Conservation (phyloP, 192 early-diverging fungal species). For the Coemansia asiatica region DNA sequence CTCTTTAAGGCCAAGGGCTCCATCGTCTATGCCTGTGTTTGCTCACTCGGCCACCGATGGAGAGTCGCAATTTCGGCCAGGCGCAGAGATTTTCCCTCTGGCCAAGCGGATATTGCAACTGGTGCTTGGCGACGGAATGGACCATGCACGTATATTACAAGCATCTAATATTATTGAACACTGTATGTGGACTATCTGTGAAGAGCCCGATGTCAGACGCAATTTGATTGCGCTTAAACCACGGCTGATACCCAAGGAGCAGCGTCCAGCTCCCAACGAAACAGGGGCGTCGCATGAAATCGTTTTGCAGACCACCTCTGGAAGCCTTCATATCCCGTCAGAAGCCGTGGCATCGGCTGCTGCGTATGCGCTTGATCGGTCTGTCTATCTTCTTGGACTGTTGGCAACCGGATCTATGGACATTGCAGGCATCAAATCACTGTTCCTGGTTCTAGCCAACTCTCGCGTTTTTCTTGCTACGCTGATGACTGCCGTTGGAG, state of each 20-base stretch:
- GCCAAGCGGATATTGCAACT: constrained; percentile 15
- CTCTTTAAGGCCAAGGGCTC: constrained; percentile 23
- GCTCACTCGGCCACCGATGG: constrained; percentile 6
- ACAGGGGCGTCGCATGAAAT: constrained; percentile 15
- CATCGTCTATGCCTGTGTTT: constrained; percentile 14
- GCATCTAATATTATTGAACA: constrained; percentile 15
- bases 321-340: constrained; percentile 21
- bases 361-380: constrained; percentile 44
- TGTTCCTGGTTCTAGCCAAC: constrained; percentile 21
- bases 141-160: background rate
- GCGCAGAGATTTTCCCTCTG: constrained; percentile 37
- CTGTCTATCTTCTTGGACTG: constrained; percentile 26
- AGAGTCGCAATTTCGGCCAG: constrained; percentile 33
- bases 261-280: constrained; percentile 23
- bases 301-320: constrained; percentile 34
- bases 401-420: constrained; percentile 6
- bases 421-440: background rate
- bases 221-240: constrained; percentile 46
- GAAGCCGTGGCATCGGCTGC: constrained; percentile 32
- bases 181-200: constrained; percentile 35
- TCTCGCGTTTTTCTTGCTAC: constrained; percentile 31
- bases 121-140: constrained; percentile 11
- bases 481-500: constrained; percentile 35
- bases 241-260: constrained; percentile 42
- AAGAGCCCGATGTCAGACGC: constrained; percentile 43